Evolutionary conservation across 129 eudicot species (phyloP), one percentile per base, ranked within the genome.

Genomic region (Tagetes erecta): DNA sequence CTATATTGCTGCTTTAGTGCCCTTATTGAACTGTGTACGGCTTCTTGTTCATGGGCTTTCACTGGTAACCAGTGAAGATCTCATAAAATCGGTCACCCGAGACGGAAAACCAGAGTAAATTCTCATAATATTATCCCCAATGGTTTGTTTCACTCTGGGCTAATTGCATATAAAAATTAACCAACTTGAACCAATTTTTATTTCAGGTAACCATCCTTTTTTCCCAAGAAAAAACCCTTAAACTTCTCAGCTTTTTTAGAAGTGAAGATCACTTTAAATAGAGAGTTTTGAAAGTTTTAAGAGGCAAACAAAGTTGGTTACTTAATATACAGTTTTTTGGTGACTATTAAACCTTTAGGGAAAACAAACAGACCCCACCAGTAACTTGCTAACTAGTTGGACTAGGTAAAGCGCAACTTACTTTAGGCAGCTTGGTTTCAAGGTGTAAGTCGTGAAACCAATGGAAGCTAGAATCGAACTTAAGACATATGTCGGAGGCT

Each of bases 51-150:
- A 94, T 34, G 99, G 99, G 46, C 84, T 91, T 68, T 94, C 99
- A 34, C 79, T 91, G 68, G 86, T 84, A 50, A 82, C 77, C 56
- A 91, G 86, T 67, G 93, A 94, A 80, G 89, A 83, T 69, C 97
- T 94, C 52, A 60, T 87, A 50, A 88, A 94, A 78, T 88, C 97
- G 27, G 93, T 94, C 74, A 94, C 93, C 3, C 86, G 99, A 71
- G 96, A 88, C 67, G 99, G 97, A 82, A 94, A 91, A 75, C 93
- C 96, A 50, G 96, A 88, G 99, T 94, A 88, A 88, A 52, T 76
- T 81, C 64, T 58, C 39, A 3, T 27, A 74, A 33, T 62, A 52
- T 6, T 59, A 40, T 36, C 45, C 27, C 47, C 41, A 7, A 14
- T 52, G 42, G 2, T 14, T 55, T 35, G 13, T 56, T 52, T 8